Evolutionary conservation across 768 basidiomycete species (phyloP).

Genomic region (Mycena belliarum): DNA sequence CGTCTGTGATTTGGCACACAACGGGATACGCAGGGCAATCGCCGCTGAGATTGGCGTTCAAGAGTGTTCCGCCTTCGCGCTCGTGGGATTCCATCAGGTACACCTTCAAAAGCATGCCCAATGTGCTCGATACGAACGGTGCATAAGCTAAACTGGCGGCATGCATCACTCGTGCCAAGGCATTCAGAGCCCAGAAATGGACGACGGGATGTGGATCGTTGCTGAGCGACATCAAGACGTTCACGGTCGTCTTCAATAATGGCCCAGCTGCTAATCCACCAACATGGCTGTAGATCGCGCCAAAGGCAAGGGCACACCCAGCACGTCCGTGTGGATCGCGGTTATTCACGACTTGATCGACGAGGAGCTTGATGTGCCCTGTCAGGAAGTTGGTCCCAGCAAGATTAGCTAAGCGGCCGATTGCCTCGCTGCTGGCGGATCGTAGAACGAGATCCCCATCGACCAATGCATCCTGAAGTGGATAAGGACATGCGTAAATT

Average conservation of each 20-base stretch:
- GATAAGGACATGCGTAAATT: conserved; percentile 1
- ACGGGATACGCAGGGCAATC: conserved; percentile 92
- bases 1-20: conserved; percentile 89
- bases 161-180: conserved; percentile 84
- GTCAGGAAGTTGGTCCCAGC: conserved; percentile 85
- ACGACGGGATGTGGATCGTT: conserved; percentile 97
- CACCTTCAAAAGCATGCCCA: conserved; percentile 88
- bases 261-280: conserved; percentile 95
- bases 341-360: conserved; percentile 93
- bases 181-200: conserved; percentile 89
- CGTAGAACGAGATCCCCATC: conserved; percentile 81
- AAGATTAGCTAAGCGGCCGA: conserved; percentile 84
- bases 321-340: conserved; percentile 91
- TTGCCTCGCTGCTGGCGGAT: conserved; percentile 79
- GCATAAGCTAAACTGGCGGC: conserved; percentile 91
- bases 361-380: conserved; percentile 83
- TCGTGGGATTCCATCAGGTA: conserved; percentile 92
- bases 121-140: conserved; percentile 83
- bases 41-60: conserved; percentile 83
- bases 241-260: conserved; percentile 91
- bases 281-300: conserved; percentile 87
- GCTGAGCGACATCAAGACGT: conserved; percentile 90
- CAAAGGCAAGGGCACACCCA: conserved; percentile 91
- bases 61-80: conserved; percentile 82
- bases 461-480: conserved; percentile 67